Percentiles rank a stretch among this genome's conserved stretches.
phyloP scores from a whole-genome alignment of 495 filamentous ascomycete genomes.

The Lasiosphaeria miniovina region DNA sequence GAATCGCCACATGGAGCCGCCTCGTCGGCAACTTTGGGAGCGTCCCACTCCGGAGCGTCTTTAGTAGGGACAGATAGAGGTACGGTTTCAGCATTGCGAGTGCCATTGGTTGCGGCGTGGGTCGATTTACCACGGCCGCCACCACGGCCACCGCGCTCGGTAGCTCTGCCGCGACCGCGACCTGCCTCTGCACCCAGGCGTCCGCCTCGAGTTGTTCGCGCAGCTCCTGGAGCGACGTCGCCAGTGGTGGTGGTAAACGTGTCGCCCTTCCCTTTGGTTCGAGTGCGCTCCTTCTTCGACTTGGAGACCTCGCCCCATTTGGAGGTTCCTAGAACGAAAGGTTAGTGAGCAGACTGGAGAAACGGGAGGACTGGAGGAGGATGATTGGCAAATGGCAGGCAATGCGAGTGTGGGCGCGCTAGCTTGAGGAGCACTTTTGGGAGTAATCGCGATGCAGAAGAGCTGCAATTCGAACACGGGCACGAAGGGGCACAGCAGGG shows the following conservation, averaged over 20 bases:
- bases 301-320: slow-evolving; percentile 97
- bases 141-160: slow-evolving; percentile 70
- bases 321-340: slow-evolving; percentile 63
- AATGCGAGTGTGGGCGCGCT: too few relatives aligned
- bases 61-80: slow-evolving; percentile 50
- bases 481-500: not conserved
- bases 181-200: slow-evolving; percentile 61
- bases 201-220: slow-evolving; percentile 53
- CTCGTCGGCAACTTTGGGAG: slow-evolving; percentile 36
- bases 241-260: slow-evolving; percentile 51
- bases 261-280: slow-evolving; percentile 78
- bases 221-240: slow-evolving; percentile 41
- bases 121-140: slow-evolving; percentile 51
- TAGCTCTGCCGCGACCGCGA: slow-evolving; percentile 68
- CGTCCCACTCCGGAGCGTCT: slow-evolving; percentile 41
- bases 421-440: too few relatives aligned
- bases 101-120: slow-evolving; percentile 50
- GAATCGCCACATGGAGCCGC: slow-evolving; percentile 24
- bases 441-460: not conserved
- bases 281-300: slow-evolving; percentile 76
- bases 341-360: slow-evolving; percentile 9
- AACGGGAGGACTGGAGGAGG: not conserved
- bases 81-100: slow-evolving; percentile 44
- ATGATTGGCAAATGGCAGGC: too few relatives aligned
- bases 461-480: not conserved